A percentile compares a stretch with the other conserved stretches of the same genome.
These are phyloP conservation scores for Dactylorhiza incarnata DNA, from an alignment of 106 monocot species.

Conservation along the genomic window DNA sequence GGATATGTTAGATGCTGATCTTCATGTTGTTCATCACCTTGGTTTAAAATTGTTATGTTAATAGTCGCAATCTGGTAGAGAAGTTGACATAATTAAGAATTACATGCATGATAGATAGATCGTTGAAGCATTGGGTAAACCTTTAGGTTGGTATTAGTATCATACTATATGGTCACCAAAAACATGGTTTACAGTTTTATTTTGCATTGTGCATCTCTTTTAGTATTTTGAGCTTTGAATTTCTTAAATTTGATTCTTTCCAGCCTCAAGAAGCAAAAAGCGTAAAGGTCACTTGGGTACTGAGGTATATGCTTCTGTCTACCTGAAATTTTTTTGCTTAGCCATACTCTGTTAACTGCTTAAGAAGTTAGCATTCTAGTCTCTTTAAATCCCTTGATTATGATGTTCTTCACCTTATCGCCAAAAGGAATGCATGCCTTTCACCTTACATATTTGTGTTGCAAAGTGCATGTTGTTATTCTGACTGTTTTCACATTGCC, in stretches of 20 bases:
- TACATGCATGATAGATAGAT: neutral
- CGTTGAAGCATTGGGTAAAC: neutral
- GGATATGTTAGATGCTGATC: neutral
- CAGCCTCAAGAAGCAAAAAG: constrained; percentile 55
- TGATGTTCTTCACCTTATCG: neutral
- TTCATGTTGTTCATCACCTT: neutral
- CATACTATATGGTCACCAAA: neutral
- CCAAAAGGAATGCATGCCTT: neutral
- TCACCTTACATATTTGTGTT: neutral
- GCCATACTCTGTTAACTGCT: neutral
- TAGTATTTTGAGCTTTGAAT: neutral
- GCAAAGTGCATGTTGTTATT: neutral
- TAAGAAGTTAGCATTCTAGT: neutral
- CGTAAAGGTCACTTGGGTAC: constrained; percentile 44
- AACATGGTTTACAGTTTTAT: neutral
- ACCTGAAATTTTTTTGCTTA: neutral
- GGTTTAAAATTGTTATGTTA: neutral
- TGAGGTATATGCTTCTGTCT: constrained; percentile 32
- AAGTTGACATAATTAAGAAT: neutral
- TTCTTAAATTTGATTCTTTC: neutral
- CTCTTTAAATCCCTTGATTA: neutral
- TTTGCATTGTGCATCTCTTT: neutral
- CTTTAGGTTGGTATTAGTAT: neutral
- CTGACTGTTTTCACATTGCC: neutral
- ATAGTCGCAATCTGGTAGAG: neutral